A percentile compares a stretch with the other conserved stretches of the same genome.
These are phyloP conservation scores for Symmetrospora coprosmae DNA, from an alignment of 768 basidiomycete species.

Conservation along the genomic window DNA sequence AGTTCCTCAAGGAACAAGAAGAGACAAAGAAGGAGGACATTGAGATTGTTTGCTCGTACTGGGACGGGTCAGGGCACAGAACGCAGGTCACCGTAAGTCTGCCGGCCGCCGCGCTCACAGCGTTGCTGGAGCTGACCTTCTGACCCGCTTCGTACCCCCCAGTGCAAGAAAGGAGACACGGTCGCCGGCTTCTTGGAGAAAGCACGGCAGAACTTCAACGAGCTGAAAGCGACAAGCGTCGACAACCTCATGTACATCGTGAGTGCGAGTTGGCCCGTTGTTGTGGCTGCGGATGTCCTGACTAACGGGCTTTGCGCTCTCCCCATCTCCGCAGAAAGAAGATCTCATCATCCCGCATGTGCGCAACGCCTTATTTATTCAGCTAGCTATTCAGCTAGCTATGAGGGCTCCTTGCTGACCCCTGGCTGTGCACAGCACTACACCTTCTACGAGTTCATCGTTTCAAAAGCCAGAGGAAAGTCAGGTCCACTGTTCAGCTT, in stretches of 20 bases:
- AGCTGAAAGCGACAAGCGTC: constrained; percentile 71
- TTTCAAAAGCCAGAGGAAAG: constrained; percentile 96
- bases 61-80: constrained; percentile 95
- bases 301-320: background rate
- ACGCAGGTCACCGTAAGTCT: constrained; percentile 69
- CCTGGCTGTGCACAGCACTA: constrained; percentile 52
- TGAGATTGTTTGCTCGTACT: constrained; percentile 88
- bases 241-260: constrained; percentile 99
- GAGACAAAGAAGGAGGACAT: constrained; percentile 48
- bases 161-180: constrained; percentile 97
- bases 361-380: constrained; percentile 33
- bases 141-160: constrained; percentile 1
- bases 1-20: constrained; percentile 68
- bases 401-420: constrained; percentile 14
- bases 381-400: background rate
- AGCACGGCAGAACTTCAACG: constrained; percentile 81
- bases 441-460: constrained; percentile 94
- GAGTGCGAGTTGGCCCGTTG: constrained; percentile 41
- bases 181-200: constrained; percentile 78
- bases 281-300: background rate
- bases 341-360: constrained; percentile 95
- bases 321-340: constrained; percentile 48
- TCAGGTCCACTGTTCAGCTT: constrained; percentile 96
- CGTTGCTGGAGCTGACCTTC: background rate
- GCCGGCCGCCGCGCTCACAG: background rate